Evolutionary conservation across 257 asterid species (phyloP).

Genomic region (Voacanga thouarsii): DNA sequence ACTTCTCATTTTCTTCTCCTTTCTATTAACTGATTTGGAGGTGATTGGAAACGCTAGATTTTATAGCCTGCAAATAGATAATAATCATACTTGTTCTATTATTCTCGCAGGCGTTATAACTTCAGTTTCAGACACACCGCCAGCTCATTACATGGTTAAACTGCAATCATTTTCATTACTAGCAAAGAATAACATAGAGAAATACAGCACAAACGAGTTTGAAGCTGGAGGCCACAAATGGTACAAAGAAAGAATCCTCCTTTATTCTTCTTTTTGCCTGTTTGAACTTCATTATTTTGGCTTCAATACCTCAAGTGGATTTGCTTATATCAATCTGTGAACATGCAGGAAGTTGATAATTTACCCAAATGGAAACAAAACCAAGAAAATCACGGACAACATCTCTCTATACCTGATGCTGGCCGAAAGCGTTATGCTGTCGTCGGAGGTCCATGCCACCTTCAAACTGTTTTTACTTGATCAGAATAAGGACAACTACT

Average conservation of each 20-base stretch:
- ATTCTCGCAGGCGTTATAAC: conserved; percentile 19
- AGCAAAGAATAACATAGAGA: conserved; percentile 39
- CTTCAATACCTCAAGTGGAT: not conserved
- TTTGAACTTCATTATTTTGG: not conserved
- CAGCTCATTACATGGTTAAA: conserved; percentile 44
- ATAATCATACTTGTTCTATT: not conserved
- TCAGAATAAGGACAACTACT: conserved; percentile 57
- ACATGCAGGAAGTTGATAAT: conserved; percentile 54
- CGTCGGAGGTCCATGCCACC: conserved; percentile 52
- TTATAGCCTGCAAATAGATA: not conserved
- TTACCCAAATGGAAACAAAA: conserved; percentile 68
- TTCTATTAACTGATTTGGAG: not conserved
- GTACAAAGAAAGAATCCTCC: conserved; percentile 24
- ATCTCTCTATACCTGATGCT: conserved; percentile 52
- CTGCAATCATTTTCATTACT: conserved; percentile 48
- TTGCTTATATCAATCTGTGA: not conserved
- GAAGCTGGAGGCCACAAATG: conserved; percentile 77
- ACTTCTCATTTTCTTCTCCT: too few species aligned
- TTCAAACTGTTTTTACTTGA: conserved; percentile 57
- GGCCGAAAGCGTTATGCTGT: conserved; percentile 30
- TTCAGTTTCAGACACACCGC: conserved; percentile 43
- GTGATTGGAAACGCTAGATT: not conserved
- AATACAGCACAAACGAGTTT: conserved; percentile 37
- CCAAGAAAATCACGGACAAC: conserved; percentile 45
- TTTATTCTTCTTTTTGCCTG: not conserved